phyloP scores from a whole-genome alignment of 2,329 filamentous ascomycete genomes.

The Monosporascus cannonballus region DNA sequence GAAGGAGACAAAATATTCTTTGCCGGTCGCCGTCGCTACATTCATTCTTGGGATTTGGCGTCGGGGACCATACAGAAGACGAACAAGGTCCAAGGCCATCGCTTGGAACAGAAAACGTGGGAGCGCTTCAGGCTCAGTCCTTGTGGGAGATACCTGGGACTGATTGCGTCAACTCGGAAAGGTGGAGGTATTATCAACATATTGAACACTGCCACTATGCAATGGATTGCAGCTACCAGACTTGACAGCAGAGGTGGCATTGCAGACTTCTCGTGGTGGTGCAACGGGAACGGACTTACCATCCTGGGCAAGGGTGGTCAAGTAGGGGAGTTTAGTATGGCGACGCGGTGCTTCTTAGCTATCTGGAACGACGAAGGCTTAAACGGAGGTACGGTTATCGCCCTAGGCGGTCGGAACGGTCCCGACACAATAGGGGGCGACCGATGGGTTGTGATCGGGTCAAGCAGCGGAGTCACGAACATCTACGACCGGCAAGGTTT shows the following conservation, averaged over 20 bases:
- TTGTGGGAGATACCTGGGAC: slow-evolving; percentile 77
- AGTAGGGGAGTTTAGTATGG: slow-evolving; percentile 80
- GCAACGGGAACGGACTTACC: slow-evolving; percentile 71
- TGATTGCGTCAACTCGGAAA: slow-evolving; percentile 74
- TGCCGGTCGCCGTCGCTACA: slow-evolving; percentile 80
- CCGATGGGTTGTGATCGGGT: slow-evolving; percentile 84
- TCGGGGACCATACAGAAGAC: slow-evolving; percentile 80
- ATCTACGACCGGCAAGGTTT: slow-evolving; percentile 79
- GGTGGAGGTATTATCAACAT: slow-evolving; percentile 87
- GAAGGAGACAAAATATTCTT: slow-evolving; percentile 77
- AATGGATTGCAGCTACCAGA: slow-evolving; percentile 80
- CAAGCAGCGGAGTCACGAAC: slow-evolving; percentile 82
- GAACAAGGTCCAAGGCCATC: slow-evolving; percentile 65
- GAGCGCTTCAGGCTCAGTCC: slow-evolving; percentile 85
- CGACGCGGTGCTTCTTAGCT: slow-evolving; percentile 61
- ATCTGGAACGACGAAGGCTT: slow-evolving; percentile 89
- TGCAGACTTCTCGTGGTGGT: slow-evolving; percentile 92
- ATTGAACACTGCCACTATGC: slow-evolving; percentile 69
- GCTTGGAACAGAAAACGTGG: slow-evolving; percentile 82
- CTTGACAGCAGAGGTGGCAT: slow-evolving; percentile 79
- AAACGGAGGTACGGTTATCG: slow-evolving; percentile 75
- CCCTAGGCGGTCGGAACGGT: slow-evolving; percentile 65
- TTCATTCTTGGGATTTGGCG: slow-evolving; percentile 88
- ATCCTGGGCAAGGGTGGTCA: slow-evolving; percentile 83
- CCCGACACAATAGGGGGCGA: slow-evolving; percentile 64